Percentiles rank a stretch among this genome's conserved stretches.
These are phyloP conservation scores for Populus alba DNA, from an alignment of 345 rosid genomes.

Conservation along the genomic window DNA sequence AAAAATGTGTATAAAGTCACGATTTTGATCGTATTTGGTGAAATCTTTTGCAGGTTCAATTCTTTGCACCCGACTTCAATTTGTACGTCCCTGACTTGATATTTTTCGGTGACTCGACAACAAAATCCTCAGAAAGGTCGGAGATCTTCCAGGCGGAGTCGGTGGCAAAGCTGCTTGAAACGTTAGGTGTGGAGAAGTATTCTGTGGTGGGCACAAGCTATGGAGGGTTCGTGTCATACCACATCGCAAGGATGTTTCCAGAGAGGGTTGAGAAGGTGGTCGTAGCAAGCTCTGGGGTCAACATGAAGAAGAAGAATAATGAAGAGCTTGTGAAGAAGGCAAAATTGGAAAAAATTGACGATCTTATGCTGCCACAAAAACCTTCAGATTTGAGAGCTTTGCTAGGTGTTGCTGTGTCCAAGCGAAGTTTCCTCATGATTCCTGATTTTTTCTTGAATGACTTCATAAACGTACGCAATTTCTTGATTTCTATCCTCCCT, in stretches of 20 bases:
- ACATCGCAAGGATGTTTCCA: conserved; percentile 67
- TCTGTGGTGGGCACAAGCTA: conserved; percentile 78
- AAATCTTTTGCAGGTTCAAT: conserved; percentile 39
- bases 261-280: conserved; percentile 76
- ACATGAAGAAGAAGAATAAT: conserved; percentile 53
- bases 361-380: conserved; percentile 69
- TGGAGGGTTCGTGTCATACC: conserved; percentile 88
- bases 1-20: no score
- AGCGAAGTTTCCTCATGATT: conserved; percentile 27
- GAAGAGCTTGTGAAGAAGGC: conserved; percentile 50
- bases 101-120: conserved; percentile 67
- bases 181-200: conserved; percentile 43
- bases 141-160: conserved; percentile 74
- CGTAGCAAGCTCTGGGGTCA: conserved; percentile 75
- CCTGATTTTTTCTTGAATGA: conserved; percentile 68
- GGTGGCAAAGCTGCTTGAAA: conserved; percentile 53
- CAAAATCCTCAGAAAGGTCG: conserved; percentile 52
- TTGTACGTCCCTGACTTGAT: conserved; percentile 75
- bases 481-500: background rate
- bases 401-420: conserved; percentile 42
- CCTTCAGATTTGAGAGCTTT: conserved; percentile 55
- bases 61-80: conserved; percentile 44
- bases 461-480: conserved; percentile 38
- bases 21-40: background rate
- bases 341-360: conserved; percentile 41